These are phyloP conservation scores for Botryosphaeria agaves DNA, from an alignment of 2,329 filamentous ascomycete species.

Conservation along the genomic window DNA sequence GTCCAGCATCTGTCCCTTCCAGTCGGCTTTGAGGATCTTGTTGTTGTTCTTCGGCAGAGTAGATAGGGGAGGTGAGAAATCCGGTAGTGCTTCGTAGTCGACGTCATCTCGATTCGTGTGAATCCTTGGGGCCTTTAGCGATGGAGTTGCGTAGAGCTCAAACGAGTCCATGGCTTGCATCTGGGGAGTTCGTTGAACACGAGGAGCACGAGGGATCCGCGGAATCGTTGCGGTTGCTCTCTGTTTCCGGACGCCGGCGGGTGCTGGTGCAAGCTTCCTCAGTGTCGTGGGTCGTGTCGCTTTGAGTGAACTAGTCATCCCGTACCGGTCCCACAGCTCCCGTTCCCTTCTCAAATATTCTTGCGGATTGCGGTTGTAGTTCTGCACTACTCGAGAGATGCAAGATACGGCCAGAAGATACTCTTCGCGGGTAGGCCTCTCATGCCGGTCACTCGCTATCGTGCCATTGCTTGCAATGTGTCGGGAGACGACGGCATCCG, in stretches of 20 bases:
- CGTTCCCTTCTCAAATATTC: slow-evolving; percentile 2
- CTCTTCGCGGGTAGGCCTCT: slow-evolving; percentile 3
- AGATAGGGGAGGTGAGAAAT: slow-evolving; percentile 53
- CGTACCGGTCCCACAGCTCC: slow-evolving; percentile 1
- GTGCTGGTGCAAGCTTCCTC: background rate
- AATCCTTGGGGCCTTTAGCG: slow-evolving; percentile 14
- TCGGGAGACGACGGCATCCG: background rate
- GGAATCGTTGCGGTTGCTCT: background rate
- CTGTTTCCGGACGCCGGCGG: background rate
- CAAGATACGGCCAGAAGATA: slow-evolving; percentile 2
- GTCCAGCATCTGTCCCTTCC: slow-evolving; percentile 68
- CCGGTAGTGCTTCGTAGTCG: slow-evolving; percentile 53
- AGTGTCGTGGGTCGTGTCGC: background rate
- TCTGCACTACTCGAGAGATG: slow-evolving; percentile 2
- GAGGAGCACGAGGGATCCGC: slow-evolving; percentile 1
- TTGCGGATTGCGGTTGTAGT: slow-evolving; percentile 3
- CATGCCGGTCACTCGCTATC: background rate
- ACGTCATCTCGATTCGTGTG: slow-evolving; percentile 63
- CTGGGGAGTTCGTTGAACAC: slow-evolving; percentile 2
- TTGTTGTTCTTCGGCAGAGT: slow-evolving; percentile 44
- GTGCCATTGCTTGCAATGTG: background rate
- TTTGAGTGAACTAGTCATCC: background rate
- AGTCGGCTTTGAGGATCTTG: slow-evolving; percentile 67
- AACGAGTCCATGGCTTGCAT: slow-evolving; percentile 2
- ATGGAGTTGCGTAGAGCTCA: slow-evolving; percentile 15